Evolutionary conservation across 2,329 filamentous ascomycete species (phyloP).

Genomic region (Magnaporthiopsis rhizophila): DNA sequence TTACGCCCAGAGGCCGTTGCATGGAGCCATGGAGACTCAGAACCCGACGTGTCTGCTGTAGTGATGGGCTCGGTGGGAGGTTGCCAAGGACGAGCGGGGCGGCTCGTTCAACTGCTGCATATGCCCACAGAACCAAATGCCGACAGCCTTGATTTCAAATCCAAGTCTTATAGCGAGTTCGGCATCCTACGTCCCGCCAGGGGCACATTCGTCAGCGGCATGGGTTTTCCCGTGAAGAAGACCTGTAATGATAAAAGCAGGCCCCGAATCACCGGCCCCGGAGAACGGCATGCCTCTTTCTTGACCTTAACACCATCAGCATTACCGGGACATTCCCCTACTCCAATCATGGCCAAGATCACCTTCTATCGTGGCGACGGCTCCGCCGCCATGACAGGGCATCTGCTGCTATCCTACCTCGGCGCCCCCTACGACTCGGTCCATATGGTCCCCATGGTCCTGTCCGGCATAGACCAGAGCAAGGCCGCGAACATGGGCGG

Average conservation of each 20-base stretch:
- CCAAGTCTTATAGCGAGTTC: no score
- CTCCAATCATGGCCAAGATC: not conserved
- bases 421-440: not conserved
- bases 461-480: not conserved
- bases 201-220: no score
- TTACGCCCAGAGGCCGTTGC: no score
- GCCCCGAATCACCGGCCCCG: not conserved
- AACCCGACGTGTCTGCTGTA: no score
- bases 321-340: not conserved
- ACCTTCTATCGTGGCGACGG: not conserved
- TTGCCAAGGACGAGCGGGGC: no score
- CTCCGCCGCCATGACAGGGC: not conserved
- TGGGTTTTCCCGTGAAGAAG: no score
- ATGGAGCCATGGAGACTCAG: no score
- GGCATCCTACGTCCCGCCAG: no score
- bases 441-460: not conserved
- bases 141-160: no score
- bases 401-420: not conserved
- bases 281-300: not conserved
- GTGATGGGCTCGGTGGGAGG: no score
- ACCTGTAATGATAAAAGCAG: not conserved
- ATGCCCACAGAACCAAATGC: no score
- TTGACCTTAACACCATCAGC: not conserved
- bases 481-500: slow-evolving; percentile 1
- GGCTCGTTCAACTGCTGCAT: no score